These are phyloP conservation scores for Pseudopediastrum boryanum DNA, from an alignment of 139 green algal genomes.

Conservation along the genomic window DNA sequence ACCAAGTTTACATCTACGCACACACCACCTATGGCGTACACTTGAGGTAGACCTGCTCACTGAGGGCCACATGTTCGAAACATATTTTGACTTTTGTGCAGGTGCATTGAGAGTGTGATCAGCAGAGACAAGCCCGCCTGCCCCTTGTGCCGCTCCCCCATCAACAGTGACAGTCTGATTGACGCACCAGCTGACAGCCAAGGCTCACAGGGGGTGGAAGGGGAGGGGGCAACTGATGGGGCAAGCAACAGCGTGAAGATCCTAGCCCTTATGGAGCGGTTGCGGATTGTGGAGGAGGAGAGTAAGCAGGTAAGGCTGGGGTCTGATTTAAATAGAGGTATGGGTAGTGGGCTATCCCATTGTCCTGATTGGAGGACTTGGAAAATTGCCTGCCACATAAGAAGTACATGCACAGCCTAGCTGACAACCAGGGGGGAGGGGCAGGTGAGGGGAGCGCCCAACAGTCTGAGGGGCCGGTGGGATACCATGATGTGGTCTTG, in stretches of 20 bases:
- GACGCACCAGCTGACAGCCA: constrained; percentile 24
- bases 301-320: constrained; percentile 10
- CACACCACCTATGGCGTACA: no score
- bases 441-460: no score
- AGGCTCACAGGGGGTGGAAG: constrained; percentile 17
- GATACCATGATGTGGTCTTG: no score
- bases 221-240: background rate
- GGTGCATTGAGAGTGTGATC: constrained; percentile 57
- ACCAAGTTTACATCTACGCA: no score
- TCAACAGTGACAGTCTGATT: constrained; percentile 36
- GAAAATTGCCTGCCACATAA: no score
- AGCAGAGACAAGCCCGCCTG: constrained; percentile 48
- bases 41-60: no score
- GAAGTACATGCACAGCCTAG: no score
- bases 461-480: no score
- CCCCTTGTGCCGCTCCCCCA: constrained; percentile 53
- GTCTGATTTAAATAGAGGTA: no score
- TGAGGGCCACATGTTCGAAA: background rate
- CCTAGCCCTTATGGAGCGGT: constrained; percentile 47
- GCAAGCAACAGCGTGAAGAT: constrained; percentile 51
- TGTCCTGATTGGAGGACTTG: no score
- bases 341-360: no score
- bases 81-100: background rate
- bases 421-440: no score
- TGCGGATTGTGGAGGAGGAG: constrained; percentile 19